Evolutionary conservation across 306 rosid species (phyloP).

Genomic region (Vachellia collinsii): DNA sequence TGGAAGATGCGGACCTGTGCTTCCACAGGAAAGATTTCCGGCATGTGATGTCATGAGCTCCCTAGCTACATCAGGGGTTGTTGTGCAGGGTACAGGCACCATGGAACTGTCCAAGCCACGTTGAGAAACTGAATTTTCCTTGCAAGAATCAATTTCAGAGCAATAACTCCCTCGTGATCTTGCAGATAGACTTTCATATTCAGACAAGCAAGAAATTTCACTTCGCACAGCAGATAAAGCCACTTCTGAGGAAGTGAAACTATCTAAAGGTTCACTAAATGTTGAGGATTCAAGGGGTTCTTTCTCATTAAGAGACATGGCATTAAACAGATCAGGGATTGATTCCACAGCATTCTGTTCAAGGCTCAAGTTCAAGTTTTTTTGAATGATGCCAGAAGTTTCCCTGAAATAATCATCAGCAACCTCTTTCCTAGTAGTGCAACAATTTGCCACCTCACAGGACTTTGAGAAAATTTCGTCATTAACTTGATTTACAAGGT

Average conservation of each 20-base stretch:
- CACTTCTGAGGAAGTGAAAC: slow-evolving; percentile 1
- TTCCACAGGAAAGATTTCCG: slow-evolving; percentile 43
- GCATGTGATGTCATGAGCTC: slow-evolving; percentile 32
- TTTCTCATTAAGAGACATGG: background rate
- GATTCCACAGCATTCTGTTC: background rate
- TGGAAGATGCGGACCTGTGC: slow-evolving; percentile 42
- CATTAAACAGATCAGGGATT: slow-evolving; percentile 1
- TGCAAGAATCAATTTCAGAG: slow-evolving; percentile 33
- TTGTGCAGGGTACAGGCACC: slow-evolving; percentile 32
- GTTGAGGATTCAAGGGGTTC: background rate
- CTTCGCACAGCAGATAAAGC: slow-evolving; percentile 28
- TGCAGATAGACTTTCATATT: slow-evolving; percentile 38
- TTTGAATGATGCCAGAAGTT: slow-evolving; percentile 25
- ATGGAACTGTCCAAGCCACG: slow-evolving; percentile 38
- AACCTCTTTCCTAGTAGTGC: background rate
- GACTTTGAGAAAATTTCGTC: background rate
- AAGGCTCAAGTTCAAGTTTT: slow-evolving; percentile 20
- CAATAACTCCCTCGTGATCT: slow-evolving; percentile 38
- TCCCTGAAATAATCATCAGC: slow-evolving; percentile 38
- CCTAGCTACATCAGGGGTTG: slow-evolving; percentile 31
- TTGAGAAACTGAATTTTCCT: slow-evolving; percentile 29
- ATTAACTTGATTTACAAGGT: background rate
- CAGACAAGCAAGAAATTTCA: slow-evolving; percentile 41
- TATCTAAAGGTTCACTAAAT: background rate
- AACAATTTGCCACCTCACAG: background rate